These are phyloP conservation scores for Phytophthora tubulina DNA, from an alignment of 352 stramenopile genomes.

Conservation along the genomic window DNA sequence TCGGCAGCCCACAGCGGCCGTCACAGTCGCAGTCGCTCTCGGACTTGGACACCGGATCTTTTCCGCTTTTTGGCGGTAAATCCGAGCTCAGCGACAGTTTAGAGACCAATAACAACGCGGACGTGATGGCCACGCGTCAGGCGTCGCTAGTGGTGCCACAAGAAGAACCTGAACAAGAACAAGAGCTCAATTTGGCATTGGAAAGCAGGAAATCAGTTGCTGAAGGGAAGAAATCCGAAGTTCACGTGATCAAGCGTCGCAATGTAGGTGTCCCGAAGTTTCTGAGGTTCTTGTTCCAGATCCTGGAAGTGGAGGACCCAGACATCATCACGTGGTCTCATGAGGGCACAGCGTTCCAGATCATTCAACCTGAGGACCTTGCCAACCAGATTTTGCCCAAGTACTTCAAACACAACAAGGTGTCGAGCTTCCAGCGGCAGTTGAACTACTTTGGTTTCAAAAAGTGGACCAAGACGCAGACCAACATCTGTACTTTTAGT, in stretches of 20 bases:
- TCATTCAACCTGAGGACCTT: conserved; percentile 68
- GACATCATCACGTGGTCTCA: conserved; percentile 73
- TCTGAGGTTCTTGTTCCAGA: conserved; percentile 74
- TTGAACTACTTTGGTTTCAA: conserved; percentile 89
- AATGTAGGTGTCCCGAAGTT: conserved; percentile 81
- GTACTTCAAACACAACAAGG: conserved; percentile 88
- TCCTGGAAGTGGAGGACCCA: conserved; percentile 69
- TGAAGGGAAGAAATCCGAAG: conserved; percentile 17
- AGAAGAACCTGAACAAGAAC: conserved; percentile 40
- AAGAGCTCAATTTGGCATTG: conserved; percentile 2
- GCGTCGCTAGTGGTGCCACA: conserved; percentile 29
- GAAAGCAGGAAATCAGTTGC: neutral
- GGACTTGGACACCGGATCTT: conserved; percentile 1
- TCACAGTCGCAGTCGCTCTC: conserved; percentile 5
- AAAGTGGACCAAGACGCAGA: conserved; percentile 87
- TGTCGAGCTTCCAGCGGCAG: conserved; percentile 81
- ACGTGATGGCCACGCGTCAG: conserved; percentile 32
- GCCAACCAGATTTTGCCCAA: conserved; percentile 65
- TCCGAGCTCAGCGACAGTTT: conserved; percentile 13
- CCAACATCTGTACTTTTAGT: conserved; percentile 79
- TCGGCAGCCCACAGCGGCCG: conserved; percentile 3
- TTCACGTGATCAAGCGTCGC: conserved; percentile 55
- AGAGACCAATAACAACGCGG: neutral
- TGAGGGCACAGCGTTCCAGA: conserved; percentile 77
- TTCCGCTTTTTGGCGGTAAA: conserved; percentile 27